Evolutionary conservation across 345 rosid genomes (phyloP), one percentile per base, ranked within the genome.

Genomic region (Lepidium aucheri): DNA sequence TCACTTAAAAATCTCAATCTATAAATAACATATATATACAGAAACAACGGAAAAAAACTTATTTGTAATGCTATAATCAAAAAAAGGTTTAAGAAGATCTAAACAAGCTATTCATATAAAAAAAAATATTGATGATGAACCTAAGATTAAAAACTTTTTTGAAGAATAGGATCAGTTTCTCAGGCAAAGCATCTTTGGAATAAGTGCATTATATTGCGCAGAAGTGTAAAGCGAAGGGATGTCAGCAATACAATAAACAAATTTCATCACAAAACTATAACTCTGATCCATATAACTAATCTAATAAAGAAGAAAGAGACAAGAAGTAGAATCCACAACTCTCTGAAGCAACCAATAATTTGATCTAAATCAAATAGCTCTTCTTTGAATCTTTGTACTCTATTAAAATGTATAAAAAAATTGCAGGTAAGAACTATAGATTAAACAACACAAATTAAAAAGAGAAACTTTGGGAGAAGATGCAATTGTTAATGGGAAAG

Each of bases 311-410:
- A 35, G 46, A 50, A 36, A 42, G 38, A 42, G 61, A 66, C 76
- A 53, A 63, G 61, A 57, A 59, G 67, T 41, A 69, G 59, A 52
- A 50, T 65, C 71, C 73, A 74, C 69, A 63, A 43, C 64, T 20
- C 56, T 49, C 41, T 13, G 62, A 26, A 67, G 62, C 64, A 51
- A 60, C 51, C 40, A 39, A 18, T 22, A 67, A 53, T n/a, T 50
- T n/a, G 14, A n/a, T 68, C 60, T 45, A 26, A 35, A 62, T 34
- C 63, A 67, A 53, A 45, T 63, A 53, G 40, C 59, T 47, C 70
- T 73, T 75, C 72, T 76, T 81, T 46, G 77, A 71, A 76, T 77
- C 82, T 77, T 80, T 69, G 16, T 32, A 50, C 55, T 56, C 20
- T 28, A 33, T 17, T 30, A 30, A 9, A 61, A 39, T 42, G 20